Evolutionary conservation across 495 filamentous ascomycete species (phyloP).

Genomic region (Lasiosphaeria ovina): DNA sequence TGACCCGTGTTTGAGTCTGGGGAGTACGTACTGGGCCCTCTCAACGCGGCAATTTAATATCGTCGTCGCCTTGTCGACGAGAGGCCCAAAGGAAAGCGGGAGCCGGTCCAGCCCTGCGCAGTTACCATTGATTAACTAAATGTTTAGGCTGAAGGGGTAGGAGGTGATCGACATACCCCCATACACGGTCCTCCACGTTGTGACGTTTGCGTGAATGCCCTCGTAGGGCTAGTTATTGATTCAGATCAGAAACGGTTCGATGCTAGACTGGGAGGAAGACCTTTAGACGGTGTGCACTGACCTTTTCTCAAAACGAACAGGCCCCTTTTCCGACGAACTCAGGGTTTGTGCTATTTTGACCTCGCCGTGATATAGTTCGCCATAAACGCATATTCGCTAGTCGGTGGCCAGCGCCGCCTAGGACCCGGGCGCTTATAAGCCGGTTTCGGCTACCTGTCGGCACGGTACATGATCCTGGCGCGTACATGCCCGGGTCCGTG

Average conservation of each 20-base stretch:
- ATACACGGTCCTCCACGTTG: constrained; percentile 63
- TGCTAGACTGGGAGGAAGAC: background rate
- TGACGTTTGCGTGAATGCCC: constrained; percentile 57
- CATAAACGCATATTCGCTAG: constrained; percentile 60
- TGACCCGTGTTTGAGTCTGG: constrained; percentile 39
- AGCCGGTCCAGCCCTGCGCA: constrained; percentile 48
- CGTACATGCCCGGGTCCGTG: too few relatives aligned
- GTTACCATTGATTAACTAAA: background rate
- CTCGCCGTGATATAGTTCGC: constrained; percentile 53
- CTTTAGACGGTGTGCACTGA: constrained; percentile 11
- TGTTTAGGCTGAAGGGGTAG: too few relatives aligned
- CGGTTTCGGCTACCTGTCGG: too few relatives aligned
- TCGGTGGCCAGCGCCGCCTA: too few relatives aligned
- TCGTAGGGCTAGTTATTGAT: constrained; percentile 39
- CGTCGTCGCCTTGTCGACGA: constrained; percentile 53
- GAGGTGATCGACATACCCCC: constrained; percentile 29
- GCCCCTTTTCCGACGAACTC: constrained; percentile 25
- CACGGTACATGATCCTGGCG: too few relatives aligned
- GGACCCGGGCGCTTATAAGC: too few relatives aligned
- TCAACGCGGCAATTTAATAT: constrained; percentile 53
- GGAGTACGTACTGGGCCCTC: constrained; percentile 42
- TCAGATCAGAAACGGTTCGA: background rate
- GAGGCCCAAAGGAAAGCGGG: constrained; percentile 60
- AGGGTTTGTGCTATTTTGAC: constrained; percentile 55
- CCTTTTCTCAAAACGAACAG: constrained; percentile 34